phyloP scores from a whole-genome alignment of 805 yeast genomes.

The Metschnikowia amazonensis region DNA sequence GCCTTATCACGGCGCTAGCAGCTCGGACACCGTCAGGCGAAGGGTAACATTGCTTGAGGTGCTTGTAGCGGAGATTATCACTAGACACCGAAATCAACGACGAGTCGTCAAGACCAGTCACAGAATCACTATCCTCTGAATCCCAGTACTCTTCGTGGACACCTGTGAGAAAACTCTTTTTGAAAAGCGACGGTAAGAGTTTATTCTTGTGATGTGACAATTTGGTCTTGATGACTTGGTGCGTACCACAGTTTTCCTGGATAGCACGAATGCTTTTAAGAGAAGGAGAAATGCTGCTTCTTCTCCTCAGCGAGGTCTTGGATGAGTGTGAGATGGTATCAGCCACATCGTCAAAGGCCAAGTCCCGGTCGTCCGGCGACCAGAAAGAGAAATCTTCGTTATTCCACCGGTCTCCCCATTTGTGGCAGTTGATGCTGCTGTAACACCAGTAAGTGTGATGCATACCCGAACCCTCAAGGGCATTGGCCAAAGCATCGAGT shows the following conservation, averaged over 20 bases:
- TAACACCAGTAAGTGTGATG: constrained; percentile 88
- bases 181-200: constrained; percentile 12
- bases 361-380: constrained; percentile 58
- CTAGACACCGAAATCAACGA: constrained; percentile 13
- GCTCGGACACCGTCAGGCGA: constrained; percentile 69
- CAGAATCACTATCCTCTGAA: constrained; percentile 1
- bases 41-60: constrained; percentile 34
- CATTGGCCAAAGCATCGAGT: constrained; percentile 75
- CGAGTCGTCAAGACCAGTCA: constrained; percentile 7
- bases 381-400: constrained; percentile 90
- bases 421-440: constrained; percentile 65
- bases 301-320: constrained; percentile 10
- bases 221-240: constrained; percentile 11
- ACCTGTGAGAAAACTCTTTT: constrained; percentile 5
- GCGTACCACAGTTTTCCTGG: constrained; percentile 9
- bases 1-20: constrained; percentile 69
- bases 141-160: constrained; percentile 7
- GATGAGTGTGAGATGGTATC: constrained; percentile 6
- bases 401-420: constrained; percentile 91
- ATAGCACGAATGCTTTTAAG: constrained; percentile 11
- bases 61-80: constrained; percentile 21
- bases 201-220: constrained; percentile 11
- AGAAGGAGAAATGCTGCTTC: constrained; percentile 15
- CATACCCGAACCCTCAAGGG: constrained; percentile 68
- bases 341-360: constrained; percentile 18